Base-by-base conservation (phyloP, 176 grass and related monocot species). In the Carex littledalei region DNA sequence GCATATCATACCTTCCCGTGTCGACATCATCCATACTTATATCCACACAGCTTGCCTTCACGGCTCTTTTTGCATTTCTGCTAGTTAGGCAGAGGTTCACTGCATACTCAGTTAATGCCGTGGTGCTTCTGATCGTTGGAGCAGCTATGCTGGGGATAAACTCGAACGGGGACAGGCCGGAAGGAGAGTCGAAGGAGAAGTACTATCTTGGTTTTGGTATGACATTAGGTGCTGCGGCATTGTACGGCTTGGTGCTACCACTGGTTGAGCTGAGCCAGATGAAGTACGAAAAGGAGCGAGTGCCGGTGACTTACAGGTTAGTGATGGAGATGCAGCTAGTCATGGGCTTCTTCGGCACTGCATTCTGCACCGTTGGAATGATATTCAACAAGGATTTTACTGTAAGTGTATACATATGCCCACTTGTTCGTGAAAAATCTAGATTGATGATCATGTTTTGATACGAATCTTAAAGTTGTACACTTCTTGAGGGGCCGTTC, bases 21-120 rank as follows among this genome's bases (percentile, higher is more conserved):
- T 97, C 94, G 39, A 94, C 94, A 3, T 88, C 92, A 62, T 89
- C 92, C 34, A 83, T 97, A 88, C 87, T 97, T 39, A 58, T 90
- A 75, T 97, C 94, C 14, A 94, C 89, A 17, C 92, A 94, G 81
- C 92, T 98, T 7, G 92, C 86, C 35, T 98, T 98, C 87, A 98
- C 89, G 5, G 92, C 92, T 2, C n/a, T 57, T 26, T 98, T 94
- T 74, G 86, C 92, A 64, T 85, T 93, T 79, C 58, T 98, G 67
- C 49, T 98, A 12, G 91, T 98, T 84, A 78, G 67, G 4, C 95
- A 93, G 86, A 85, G 73, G 31, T 93, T 94, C 88, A 94, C 92
- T 24, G 67, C 91, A 1, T 91, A 83, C 86, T 98, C 92, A 0
- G 75, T 90, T 17, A 98, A 94, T 86, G 91, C 95, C 15, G 80